These are phyloP conservation scores for Sonneratia alba DNA, from an alignment of 345 rosid genomes.

Conservation along the genomic window DNA sequence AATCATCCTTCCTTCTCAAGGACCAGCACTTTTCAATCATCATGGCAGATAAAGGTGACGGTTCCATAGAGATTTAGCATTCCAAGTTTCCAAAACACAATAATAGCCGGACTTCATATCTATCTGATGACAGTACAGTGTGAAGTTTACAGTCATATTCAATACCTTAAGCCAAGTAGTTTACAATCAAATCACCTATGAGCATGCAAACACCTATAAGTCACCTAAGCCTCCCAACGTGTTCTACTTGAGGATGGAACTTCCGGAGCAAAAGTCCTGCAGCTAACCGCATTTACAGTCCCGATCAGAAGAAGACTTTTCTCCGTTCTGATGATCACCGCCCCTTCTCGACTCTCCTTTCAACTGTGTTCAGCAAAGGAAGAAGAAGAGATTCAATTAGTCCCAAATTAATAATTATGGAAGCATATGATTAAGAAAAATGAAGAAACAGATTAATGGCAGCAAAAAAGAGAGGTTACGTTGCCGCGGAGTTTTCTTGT, in stretches of 20 bases:
- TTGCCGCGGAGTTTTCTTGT: conserved; percentile 6
- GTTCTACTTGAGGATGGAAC: neutral
- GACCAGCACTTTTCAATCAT: too few relatives aligned
- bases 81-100: neutral
- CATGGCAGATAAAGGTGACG: too few relatives aligned
- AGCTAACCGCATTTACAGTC: neutral
- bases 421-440: too few relatives aligned
- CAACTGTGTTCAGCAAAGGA: conserved; percentile 1
- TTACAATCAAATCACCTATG: neutral
- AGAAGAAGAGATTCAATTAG: neutral
- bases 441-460: neutral
- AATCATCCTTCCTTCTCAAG: neutral
- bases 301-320: neutral
- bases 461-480: neutral
- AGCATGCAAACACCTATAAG: neutral
- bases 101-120: neutral
- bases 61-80: neutral
- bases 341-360: conserved; percentile 2
- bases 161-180: neutral
- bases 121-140: neutral
- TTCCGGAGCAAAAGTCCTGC: neutral
- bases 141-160: conserved; percentile 1
- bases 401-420: neutral
- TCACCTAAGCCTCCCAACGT: neutral
- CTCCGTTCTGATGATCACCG: neutral